A percentile compares a stretch with the other conserved stretches of the same genome.
phyloP scores from a whole-genome alignment of 179 eudicot species.

The Amaranthus tricolor region DNA sequence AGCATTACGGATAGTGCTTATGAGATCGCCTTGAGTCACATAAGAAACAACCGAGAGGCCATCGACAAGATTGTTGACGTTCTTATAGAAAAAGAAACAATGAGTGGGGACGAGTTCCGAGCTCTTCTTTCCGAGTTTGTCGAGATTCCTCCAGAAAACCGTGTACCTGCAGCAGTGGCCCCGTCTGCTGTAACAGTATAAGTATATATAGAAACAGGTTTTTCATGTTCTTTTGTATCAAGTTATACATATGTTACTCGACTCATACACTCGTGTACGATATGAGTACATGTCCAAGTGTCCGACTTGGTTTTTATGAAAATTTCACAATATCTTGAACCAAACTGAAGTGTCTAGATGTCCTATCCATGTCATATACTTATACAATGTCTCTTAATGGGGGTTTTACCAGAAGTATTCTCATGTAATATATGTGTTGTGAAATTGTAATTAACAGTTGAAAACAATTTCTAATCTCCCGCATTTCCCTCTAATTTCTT shows the following conservation, averaged over 20 bases:
- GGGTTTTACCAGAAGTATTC: slow-evolving; percentile 13
- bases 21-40: slow-evolving; percentile 77
- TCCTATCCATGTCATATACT: too few species aligned
- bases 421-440: slow-evolving; percentile 25
- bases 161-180: slow-evolving; percentile 44
- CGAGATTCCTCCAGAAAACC: slow-evolving; percentile 84
- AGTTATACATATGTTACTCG: background rate
- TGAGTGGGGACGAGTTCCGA: slow-evolving; percentile 91
- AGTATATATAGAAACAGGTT: slow-evolving; percentile 17
- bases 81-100: slow-evolving; percentile 88
- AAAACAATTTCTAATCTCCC: background rate
- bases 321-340: too few species aligned
- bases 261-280: too few species aligned
- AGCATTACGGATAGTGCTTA: slow-evolving; percentile 79
- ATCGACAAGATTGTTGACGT: slow-evolving; percentile 99
- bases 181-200: slow-evolving; percentile 66
- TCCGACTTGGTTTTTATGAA: too few species aligned
- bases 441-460: slow-evolving; percentile 25
- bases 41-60: slow-evolving; percentile 89
- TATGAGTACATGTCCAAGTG: too few species aligned
- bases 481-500: background rate
- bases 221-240: slow-evolving; percentile 14
- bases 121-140: slow-evolving; percentile 78
- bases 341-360: too few species aligned
- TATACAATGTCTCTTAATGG: slow-evolving; percentile 17